Evolutionary conservation across 257 asterid genomes (phyloP), one percentile per base, ranked within the genome.

Genomic region (Nicotiana noctiflora): DNA sequence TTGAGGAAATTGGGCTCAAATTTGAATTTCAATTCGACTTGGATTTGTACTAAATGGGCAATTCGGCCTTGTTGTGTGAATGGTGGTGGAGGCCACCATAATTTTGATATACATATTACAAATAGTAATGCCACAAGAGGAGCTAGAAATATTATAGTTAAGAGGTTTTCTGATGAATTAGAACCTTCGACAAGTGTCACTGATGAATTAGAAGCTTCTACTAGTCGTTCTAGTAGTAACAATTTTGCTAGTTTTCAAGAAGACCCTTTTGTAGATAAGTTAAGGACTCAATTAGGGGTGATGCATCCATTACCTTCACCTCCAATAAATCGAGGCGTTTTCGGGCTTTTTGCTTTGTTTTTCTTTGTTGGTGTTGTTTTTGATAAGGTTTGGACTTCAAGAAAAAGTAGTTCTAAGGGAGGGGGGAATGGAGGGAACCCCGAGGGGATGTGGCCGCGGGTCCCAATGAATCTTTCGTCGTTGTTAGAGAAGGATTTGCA

Each of bases 231-330:
- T 18, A 80, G 80, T 70, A 85, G 83, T 72, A 92, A 83, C 86
- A 92, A 86, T 83, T 90, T 88, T 88, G 82, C 92, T 8, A 88
- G 84, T 83, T 90, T 90, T 70, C 96, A 86, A 68, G 91, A 91
- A 79, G 99, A 96, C 80, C 98, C 99, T 63, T 86, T 96, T 81
- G 99, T 93, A 83, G 94, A 92, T 89, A 95, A 92, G 91, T 85
- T 95, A 82, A 91, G 98, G 86, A 90, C 87, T 85, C 99, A 96
- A 85, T 90, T 96, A 44, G 98, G 99, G 84, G 98, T 85, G 27
- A 91, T 93, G 79, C 99, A 96, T 79, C 97, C 97, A 8, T 91
- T 96, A 18, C 98, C 98, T 19, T 85, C 98, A 27, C 99, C 92
- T 7, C 87, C 97, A 31, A 61, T 92, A 31, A 93, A 92, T 80